Evolutionary conservation across 2,329 filamentous ascomycete species (phyloP), one percentile per base, ranked within the genome.

Genomic region (Aspergillus quadrilineatus): DNA sequence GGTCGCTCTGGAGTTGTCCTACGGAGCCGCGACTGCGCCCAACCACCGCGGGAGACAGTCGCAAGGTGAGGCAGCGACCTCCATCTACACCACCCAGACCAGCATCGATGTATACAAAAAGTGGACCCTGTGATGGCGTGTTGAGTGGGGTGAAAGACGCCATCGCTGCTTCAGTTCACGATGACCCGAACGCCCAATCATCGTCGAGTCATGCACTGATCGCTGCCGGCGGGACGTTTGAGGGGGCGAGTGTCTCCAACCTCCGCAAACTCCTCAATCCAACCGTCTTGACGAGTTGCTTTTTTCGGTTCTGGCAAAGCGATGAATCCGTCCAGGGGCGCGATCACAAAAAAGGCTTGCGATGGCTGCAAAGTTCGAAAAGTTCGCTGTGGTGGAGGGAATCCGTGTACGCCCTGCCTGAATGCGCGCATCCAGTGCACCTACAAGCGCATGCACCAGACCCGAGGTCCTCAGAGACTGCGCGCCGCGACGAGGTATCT

Each of bases 331-430:
- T 17, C 56, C 55, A 30, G 50, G 56, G 58, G 37, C 50, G 15
- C 50, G 12, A 4, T 70, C 42, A 66, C 67, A 43, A 76, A 75
- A 56, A 65, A 77, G 30, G 79, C 79, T 9, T 82, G 80, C 65
- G 80, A 82, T 59, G 78, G 75, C 17, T 82, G 80, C 69, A 81
- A 80, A 68, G 74, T 82, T 42, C 75, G 80, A 53, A 82, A 82
- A 69, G 77, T 82, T 57, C 75, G 77, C 46, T 82, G 80, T 64
- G 77, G 75, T 12, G 80, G 79, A 48, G 68, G 70, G 1, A 70
- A 77, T 22, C 80, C 80, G 6, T 82, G 80, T 56, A 69, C 69
- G 28, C 74, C 76, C 8, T 82, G 80, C 60, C 63, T 69, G 26
- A 71, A 75, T 14, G 73, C 77, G 2, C 72, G 75, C 6, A 75